Conservation (phyloP, 257 asterid species). For the Scutellaria galericulata region DNA sequence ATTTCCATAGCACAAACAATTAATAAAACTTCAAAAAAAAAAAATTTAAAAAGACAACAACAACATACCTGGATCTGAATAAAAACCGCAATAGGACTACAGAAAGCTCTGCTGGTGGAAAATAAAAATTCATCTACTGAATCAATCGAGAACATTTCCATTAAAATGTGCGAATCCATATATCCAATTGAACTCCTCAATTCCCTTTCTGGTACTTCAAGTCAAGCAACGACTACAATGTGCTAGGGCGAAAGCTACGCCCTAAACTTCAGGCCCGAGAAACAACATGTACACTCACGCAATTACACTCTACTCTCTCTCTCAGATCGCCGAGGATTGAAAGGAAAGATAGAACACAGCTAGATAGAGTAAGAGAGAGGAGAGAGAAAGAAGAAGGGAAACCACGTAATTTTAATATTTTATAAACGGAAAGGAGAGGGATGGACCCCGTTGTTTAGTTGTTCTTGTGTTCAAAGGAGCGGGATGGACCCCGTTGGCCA, state of each 20-base stretch:
- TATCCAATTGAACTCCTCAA: constrained; percentile 16
- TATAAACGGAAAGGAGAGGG: constrained; percentile 35
- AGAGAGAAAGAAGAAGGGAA: constrained; percentile 39
- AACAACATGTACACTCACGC: neutral
- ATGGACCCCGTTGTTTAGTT: constrained; percentile 18
- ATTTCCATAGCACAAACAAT: constrained; percentile 24
- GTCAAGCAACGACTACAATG: constrained; percentile 26
- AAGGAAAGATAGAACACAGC: constrained; percentile 3
- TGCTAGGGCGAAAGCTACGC: constrained; percentile 53
- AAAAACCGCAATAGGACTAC: constrained; percentile 67
- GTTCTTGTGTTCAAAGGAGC: neutral
- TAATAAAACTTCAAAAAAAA: constrained; percentile 2
- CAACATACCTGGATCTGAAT: constrained; percentile 89
- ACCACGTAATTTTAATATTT: constrained; percentile 67
- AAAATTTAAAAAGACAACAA: neutral
- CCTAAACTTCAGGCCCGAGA: constrained; percentile 38
- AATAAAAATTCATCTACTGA: constrained; percentile 63
- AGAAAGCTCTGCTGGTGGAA: constrained; percentile 76
- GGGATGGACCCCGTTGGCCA: constrained; percentile 37
- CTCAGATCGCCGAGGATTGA: constrained; percentile 57
- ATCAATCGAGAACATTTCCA: constrained; percentile 61
- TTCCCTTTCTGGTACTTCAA: constrained; percentile 19
- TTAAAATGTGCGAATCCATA: constrained; percentile 30
- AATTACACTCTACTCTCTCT: constrained; percentile 4
- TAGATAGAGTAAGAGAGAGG: constrained; percentile 36